phyloP scores from a whole-genome alignment of 352 stramenopile species.

The Plasmopara halstedii region DNA sequence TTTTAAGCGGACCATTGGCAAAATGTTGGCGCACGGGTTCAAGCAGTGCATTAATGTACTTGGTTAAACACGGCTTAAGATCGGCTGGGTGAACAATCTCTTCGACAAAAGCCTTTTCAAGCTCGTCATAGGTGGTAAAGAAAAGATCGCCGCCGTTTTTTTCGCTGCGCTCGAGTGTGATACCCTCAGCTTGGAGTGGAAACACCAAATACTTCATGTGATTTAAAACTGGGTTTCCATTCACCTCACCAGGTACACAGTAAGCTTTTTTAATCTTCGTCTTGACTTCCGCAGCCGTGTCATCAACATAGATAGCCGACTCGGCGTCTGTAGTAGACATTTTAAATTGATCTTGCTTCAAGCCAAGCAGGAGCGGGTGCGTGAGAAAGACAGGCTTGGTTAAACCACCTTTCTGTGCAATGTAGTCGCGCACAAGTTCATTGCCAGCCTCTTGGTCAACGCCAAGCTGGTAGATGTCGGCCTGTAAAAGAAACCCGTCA shows the following conservation, averaged over 20 bases:
- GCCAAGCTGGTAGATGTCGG: slow-evolving; percentile 98
- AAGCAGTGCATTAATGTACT: slow-evolving; percentile 91
- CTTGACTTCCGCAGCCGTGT: slow-evolving; percentile 91
- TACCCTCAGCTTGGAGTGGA: slow-evolving; percentile 53
- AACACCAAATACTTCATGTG: slow-evolving; percentile 97
- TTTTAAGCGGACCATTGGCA: slow-evolving; percentile 88
- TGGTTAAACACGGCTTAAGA: slow-evolving; percentile 91
- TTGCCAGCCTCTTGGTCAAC: slow-evolving; percentile 94
- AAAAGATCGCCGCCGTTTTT: slow-evolving; percentile 78
- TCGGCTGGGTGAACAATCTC: slow-evolving; percentile 95
- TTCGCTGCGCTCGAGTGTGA: slow-evolving; percentile 75
- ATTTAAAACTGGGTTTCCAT: slow-evolving; percentile 93
- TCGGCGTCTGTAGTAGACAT: slow-evolving; percentile 99
- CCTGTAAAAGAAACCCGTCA: slow-evolving; percentile 98
- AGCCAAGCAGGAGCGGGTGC: slow-evolving; percentile 96
- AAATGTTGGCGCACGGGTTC: slow-evolving; percentile 97
- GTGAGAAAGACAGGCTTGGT: slow-evolving; percentile 90
- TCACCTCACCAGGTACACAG: slow-evolving; percentile 86
- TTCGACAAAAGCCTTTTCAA: slow-evolving; percentile 88
- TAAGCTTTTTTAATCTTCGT: slow-evolving; percentile 99
- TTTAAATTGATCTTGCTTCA: slow-evolving; percentile 99
- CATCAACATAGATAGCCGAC: slow-evolving; percentile 98
- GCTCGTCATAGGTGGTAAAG: slow-evolving; percentile 86
- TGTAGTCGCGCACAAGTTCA: slow-evolving; percentile 97
- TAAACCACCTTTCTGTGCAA: slow-evolving; percentile 72